Conservation (phyloP, 2,329 filamentous ascomycete species). For the Botrytis fragariae region DNA sequence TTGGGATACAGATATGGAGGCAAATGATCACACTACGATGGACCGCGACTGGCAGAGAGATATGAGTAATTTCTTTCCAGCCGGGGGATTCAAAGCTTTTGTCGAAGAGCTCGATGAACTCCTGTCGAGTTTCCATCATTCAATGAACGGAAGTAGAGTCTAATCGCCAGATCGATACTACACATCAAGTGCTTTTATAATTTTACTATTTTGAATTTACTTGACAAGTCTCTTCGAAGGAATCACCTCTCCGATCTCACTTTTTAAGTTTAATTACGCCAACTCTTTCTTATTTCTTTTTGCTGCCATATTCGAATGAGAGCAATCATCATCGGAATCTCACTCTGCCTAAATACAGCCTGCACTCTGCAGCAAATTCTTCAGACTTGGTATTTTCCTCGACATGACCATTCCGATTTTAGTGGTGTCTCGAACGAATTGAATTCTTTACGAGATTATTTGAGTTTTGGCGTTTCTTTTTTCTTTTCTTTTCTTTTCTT, state of each 20-base stretch:
- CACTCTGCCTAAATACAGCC: background rate
- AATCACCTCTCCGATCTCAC: background rate
- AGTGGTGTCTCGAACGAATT: background rate
- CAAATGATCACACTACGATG: conserved; percentile 27
- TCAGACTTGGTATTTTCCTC: background rate
- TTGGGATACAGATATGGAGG: conserved; percentile 36
- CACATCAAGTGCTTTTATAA: background rate
- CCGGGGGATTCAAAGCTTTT: conserved; percentile 28
- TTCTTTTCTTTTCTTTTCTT: background rate
- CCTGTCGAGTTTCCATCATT: background rate
- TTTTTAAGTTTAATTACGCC: background rate
- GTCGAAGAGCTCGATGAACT: conserved; percentile 15
- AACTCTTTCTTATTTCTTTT: background rate
- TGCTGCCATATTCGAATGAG: background rate
- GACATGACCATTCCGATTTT: background rate
- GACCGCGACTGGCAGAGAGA: conserved; percentile 30
- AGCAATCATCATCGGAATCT: background rate
- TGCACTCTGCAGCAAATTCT: background rate
- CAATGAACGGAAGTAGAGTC: background rate
- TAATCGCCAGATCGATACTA: background rate
- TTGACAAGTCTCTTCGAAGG: background rate
- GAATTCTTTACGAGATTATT: background rate
- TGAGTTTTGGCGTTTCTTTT: conserved; percentile 21
- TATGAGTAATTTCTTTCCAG: conserved; percentile 31
- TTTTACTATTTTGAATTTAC: background rate